Percentiles rank a stretch among this genome's conserved stretches.
These are phyloP conservation scores for Solanum corneliomulleri DNA, from an alignment of 257 asterid species.

Conservation along the genomic window DNA sequence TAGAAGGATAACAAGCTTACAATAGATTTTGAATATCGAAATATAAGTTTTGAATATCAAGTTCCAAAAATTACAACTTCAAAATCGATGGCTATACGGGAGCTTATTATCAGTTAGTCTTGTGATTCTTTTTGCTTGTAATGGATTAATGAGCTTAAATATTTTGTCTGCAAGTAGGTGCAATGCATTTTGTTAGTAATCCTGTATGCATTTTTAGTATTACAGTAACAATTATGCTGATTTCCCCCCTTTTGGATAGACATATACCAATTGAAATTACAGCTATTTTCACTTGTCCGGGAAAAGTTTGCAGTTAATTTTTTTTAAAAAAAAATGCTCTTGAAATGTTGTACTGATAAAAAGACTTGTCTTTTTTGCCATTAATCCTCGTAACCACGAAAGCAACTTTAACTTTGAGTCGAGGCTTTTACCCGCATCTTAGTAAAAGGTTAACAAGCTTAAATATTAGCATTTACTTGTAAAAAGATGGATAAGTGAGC, in stretches of 20 bases:
- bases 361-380: background rate
- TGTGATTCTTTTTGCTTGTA: background rate
- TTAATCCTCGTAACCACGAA: background rate
- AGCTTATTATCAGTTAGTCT: background rate
- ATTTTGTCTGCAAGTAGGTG: background rate
- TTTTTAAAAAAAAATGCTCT: background rate
- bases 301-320: background rate
- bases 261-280: background rate
- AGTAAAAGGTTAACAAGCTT: background rate
- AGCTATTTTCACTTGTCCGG: background rate
- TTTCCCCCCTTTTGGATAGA: background rate
- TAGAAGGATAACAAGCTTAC: background rate
- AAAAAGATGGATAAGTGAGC: background rate
- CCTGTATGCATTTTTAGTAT: background rate
- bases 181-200: background rate
- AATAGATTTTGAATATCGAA: background rate
- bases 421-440: background rate
- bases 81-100: background rate
- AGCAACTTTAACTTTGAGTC: background rate
- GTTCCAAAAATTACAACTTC: background rate
- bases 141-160: background rate
- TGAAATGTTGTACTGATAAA: background rate
- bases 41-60: background rate
- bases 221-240: background rate
- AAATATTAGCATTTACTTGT: background rate